These are phyloP conservation scores for Syzygium aromaticum DNA, from an alignment of 345 rosid genomes.

Conservation along the genomic window DNA sequence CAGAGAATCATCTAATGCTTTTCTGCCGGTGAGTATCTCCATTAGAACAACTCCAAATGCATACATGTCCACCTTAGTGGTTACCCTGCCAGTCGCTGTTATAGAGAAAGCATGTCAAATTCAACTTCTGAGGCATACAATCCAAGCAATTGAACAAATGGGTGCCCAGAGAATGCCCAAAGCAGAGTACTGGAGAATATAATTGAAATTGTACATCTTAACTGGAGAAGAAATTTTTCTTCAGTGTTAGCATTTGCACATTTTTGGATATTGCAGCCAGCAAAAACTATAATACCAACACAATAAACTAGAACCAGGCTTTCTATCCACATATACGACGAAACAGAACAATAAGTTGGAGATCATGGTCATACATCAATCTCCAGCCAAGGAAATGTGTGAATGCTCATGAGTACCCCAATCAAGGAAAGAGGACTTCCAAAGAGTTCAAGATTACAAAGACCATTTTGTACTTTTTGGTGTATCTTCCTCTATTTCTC, in stretches of 20 bases:
- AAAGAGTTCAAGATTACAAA: background rate
- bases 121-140: background rate
- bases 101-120: background rate
- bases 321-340: background rate
- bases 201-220: background rate
- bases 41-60: conserved; percentile 83
- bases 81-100: conserved; percentile 89
- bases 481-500: background rate
- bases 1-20: conserved; percentile 61
- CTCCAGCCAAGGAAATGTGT: background rate
- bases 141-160: background rate
- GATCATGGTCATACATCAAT: background rate
- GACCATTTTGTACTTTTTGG: background rate
- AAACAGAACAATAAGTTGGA: background rate
- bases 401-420: background rate
- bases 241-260: background rate
- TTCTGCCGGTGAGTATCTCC: conserved; percentile 82
- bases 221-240: background rate
- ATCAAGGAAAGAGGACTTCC: background rate
- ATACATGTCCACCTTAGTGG: conserved; percentile 77
- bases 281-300: background rate
- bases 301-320: background rate
- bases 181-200: background rate
- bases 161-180: background rate
- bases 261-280: background rate